A percentile compares a stretch with the other conserved stretches of the same genome.
phyloP scores from a whole-genome alignment of 495 filamentous ascomycete genomes.

The Daldinia decipiens region DNA sequence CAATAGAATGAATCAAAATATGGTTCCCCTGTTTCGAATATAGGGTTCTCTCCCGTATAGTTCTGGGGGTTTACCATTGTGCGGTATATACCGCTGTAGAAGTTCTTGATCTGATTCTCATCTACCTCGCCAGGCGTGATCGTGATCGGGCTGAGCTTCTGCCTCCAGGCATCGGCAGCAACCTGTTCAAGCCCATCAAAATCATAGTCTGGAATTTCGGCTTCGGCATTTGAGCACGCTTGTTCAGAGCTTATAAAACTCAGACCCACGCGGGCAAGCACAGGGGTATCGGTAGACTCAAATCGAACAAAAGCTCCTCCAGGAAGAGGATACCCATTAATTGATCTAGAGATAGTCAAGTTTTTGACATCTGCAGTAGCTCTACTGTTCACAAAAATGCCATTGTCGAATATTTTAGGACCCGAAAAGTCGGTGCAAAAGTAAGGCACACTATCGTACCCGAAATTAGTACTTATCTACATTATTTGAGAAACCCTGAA shows the following conservation, averaged over 20 bases:
- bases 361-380: conserved; percentile 64
- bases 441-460: conserved; percentile 48
- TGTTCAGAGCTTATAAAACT: conserved; percentile 75
- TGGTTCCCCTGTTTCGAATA: conserved; percentile 76
- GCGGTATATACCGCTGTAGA: conserved; percentile 78
- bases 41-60: conserved; percentile 81
- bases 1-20: conserved; percentile 88
- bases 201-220: conserved; percentile 73
- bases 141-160: conserved; percentile 69
- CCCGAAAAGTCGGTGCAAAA: conserved; percentile 80
- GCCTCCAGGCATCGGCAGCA: conserved; percentile 68
- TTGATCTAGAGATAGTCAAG: conserved; percentile 67
- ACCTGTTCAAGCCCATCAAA: conserved; percentile 64
- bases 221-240: conserved; percentile 74
- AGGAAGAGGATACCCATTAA: conserved; percentile 72
- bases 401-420: conserved; percentile 68
- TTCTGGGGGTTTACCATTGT: conserved; percentile 80
- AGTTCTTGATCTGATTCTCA: conserved; percentile 65
- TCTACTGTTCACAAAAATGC: conserved; percentile 70
- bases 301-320: conserved; percentile 72
- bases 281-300: conserved; percentile 56
- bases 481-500: no score
- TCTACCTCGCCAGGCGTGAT: conserved; percentile 66
- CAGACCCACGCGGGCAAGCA: conserved; percentile 71
- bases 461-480: conserved; percentile 13